Base-by-base conservation (phyloP, 306 rosid species). In the Quercus bicolor region DNA sequence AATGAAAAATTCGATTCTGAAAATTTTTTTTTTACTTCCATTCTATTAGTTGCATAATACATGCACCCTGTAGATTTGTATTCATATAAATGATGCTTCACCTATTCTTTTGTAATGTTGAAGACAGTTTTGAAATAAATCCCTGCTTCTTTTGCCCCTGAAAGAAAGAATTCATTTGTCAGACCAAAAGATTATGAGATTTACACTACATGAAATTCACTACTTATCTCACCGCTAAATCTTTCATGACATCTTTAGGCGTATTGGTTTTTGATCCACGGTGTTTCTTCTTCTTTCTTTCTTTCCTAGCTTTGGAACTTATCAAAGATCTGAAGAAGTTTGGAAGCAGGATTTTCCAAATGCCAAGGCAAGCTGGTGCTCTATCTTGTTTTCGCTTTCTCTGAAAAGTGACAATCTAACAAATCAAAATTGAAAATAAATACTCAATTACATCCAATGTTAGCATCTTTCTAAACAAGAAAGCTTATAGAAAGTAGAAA, bases 261-360 rank as follows among this genome's bases (percentile, higher is more conserved):
- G 43, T 80, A 21, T 33, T 78, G 75, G 71, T 72, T 15, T 53
- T 51, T 23, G 73, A 48, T 8, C 79, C 72, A 19, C 53, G 31
- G 21, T 65, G 74, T 59, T 2, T 81, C 69, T 85, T 68, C 33
- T 80, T 83, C 66, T 80, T 75, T 73, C 79, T 70, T 20, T 80
- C 82, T 64, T 85, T 80, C 74, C 37, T 70, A 10, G 80, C 26
- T 45, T 31, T 71, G 56, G 70, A 34, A 53, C 68, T 83, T 28
- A 78, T 43, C 68, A 82, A 62, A 69, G 84, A 52, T 74, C 85
- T 83, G 78, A 81, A 79, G 74, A 77, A 76, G 75, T 80, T 79
- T 24, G 89, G 93, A 71, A 88, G 65, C 72, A 55, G 5, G 34
- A 76, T n/a, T 56, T 80, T 86, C 87, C 88, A 86, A 72, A 61